Evolutionary conservation across 352 stramenopile genomes (phyloP), one percentile per base, ranked within the genome.

Genomic region (Globisporangium spiculum): DNA sequence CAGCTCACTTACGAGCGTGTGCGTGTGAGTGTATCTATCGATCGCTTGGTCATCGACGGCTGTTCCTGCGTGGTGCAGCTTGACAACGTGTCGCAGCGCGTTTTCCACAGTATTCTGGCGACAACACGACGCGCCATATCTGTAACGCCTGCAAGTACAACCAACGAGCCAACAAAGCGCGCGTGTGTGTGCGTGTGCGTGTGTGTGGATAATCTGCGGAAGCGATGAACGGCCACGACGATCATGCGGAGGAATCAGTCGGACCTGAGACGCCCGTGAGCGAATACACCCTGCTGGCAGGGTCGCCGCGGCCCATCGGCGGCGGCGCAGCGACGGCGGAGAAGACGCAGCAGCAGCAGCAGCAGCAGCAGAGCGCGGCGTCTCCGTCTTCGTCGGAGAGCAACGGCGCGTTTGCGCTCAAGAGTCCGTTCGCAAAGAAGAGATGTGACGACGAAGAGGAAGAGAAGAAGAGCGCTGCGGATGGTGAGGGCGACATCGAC

Each of bases 141-240:
- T 52, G 44, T 24, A 52, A 52, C 44, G 6, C 44, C 52, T 34
- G 18, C 27, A 60, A 26, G 27, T 44, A 57, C 36, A 79, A 78
- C 79, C 79, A 86, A 38, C 78, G 30, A 32, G 30, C 30, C 30
- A 32, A 32, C 30, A 32, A 72, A 64, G 74, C 14, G 5, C 59
- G 22, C n/a, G 24, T 30, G 16, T 24, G 20, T 22, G 30, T 32
- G 4, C 4, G 30, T 32, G 30, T 32, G 4, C 30, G 30, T 32
- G 30, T 32, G 30, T 32, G 20, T 9, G 2, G 7, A 14, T 26
- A 20, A 52, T 41, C 18, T 57, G 62, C 48, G 62, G 27, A 32
- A 53, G 24, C 8, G 65, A 69, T 18, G 30, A 58, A 14, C 9
- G 9, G 20, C 48, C 36, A 53, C 7, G 18, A 66, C 50, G 67